Evolutionary conservation across 495 filamentous ascomycete species (phyloP), one percentile per base, ranked within the genome.

Genomic region (Hapsidospora chrysogenum): DNA sequence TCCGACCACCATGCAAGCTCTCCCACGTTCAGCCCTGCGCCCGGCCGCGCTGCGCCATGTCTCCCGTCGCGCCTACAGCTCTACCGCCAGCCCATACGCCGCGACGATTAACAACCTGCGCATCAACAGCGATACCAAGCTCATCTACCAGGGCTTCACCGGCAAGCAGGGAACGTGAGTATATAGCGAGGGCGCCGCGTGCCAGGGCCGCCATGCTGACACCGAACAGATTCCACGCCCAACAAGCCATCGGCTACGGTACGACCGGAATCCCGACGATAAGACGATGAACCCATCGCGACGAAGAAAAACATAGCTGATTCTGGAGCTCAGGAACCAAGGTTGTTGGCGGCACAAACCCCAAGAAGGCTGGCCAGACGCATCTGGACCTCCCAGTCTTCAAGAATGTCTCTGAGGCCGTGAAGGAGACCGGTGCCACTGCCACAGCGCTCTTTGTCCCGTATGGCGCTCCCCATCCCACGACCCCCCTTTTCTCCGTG

Each of bases 181-280:
- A 9, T 11, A 13, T 20, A 21, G 10, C 6, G 23, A 13, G 4
- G 2, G 4, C 9, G 2, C 4, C 30, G 17, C 5, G 31, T 19
- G 13, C n/a, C 11, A 17, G 18, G 19, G 9, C 17, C 25, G 29
- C 14, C 9, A 18, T 11, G 16, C 26, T 15, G 17, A 8, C 9
- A 39, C 17, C 26, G 4, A 14, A 29, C 45, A 96, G 86, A 39
- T 99, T 99, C 69, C 89, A 97, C 54, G 92, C 89, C 40, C 70
- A 85, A 57, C 85, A 94, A 68, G 89, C 89, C 32, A 99, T 99
- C 54, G 89, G 86, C 51, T 94, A 95, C 56, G 87, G 87, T 92
- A 81, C 43, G 33, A 38, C 17, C 17, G 32, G 21, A n/a, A 27
- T 18, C 15, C 10, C 3, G 14, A 29, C 30, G n/a, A n/a, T n/a